Evolutionary conservation across 208 protist species (phyloP).

Genomic region (Sergeia podlipaevii): DNA sequence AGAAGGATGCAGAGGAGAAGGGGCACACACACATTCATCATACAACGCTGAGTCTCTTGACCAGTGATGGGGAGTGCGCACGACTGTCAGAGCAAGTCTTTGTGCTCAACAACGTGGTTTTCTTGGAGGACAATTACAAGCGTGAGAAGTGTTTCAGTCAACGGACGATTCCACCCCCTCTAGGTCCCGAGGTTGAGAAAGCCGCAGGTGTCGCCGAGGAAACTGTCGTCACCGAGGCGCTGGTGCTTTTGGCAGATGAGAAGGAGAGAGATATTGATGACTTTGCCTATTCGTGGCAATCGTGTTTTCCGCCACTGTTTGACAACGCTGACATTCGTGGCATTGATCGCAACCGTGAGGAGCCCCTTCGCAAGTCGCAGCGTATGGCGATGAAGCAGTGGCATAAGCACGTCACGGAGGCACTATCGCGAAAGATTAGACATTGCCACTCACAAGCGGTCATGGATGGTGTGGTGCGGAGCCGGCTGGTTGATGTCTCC

Average conservation of each 20-base stretch:
- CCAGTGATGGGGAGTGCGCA: slow-evolving; percentile 5
- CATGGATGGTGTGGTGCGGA: slow-evolving; percentile 46
- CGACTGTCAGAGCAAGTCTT: slow-evolving; percentile 55
- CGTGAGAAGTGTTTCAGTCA: slow-evolving; percentile 61
- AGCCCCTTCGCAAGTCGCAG: slow-evolving; percentile 56
- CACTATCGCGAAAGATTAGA: slow-evolving; percentile 36
- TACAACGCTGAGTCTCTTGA: slow-evolving; percentile 17
- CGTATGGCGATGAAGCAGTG: slow-evolving; percentile 72
- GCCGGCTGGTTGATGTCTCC: slow-evolving; percentile 57
- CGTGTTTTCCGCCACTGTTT: slow-evolving; percentile 58
- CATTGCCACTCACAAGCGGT: slow-evolving; percentile 50
- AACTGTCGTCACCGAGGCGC: slow-evolving; percentile 38
- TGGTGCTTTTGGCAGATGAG: slow-evolving; percentile 48
- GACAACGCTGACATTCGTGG: slow-evolving; percentile 25
- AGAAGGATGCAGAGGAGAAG: slow-evolving; percentile 18
- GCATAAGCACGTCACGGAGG: slow-evolving; percentile 33
- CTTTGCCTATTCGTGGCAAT: slow-evolving; percentile 61
- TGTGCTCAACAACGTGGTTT: slow-evolving; percentile 76
- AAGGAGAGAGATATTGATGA: slow-evolving; percentile 48
- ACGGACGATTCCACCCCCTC: slow-evolving; percentile 13
- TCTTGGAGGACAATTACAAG: slow-evolving; percentile 67
- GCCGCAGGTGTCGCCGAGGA: neutral
- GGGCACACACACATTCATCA: slow-evolving; percentile 12
- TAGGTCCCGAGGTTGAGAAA: neutral
- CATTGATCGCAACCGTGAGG: slow-evolving; percentile 23